A percentile compares a stretch with the other conserved stretches of the same genome.
These are phyloP conservation scores for Lachancea sp. DNA, from an alignment of 805 yeast genomes.

Conservation along the genomic window DNA sequence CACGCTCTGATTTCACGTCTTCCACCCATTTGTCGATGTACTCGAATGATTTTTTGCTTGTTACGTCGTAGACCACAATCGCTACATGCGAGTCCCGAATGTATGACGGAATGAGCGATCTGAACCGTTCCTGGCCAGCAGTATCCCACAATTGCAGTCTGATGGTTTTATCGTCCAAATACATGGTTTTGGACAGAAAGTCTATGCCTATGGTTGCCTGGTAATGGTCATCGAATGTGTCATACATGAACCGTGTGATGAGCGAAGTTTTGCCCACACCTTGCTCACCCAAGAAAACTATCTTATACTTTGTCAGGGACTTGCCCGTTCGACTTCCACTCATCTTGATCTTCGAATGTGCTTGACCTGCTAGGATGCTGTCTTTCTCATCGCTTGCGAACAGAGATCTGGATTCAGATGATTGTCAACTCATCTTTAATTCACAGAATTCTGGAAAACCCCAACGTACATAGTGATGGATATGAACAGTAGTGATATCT, in stretches of 20 bases:
- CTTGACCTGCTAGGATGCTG: background rate
- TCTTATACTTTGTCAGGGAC: conserved; percentile 60
- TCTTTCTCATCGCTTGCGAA: background rate
- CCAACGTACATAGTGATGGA: background rate
- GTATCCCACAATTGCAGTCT: conserved; percentile 97
- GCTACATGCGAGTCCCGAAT: conserved; percentile 97
- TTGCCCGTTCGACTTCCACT: conserved; percentile 21
- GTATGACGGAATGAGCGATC: conserved; percentile 91
- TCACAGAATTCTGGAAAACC: no score
- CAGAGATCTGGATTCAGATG: background rate
- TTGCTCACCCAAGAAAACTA: conserved; percentile 94
- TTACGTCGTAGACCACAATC: conserved; percentile 89
- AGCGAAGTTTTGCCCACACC: conserved; percentile 95
- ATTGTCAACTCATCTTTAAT: no score
- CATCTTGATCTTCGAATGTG: conserved; percentile 1
- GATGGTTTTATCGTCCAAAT: conserved; percentile 90
- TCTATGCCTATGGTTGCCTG: conserved; percentile 95
- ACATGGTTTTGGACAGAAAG: conserved; percentile 90
- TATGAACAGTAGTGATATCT: background rate
- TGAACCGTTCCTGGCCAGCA: conserved; percentile 93
- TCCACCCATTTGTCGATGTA: conserved; percentile 88
- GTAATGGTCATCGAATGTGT: conserved; percentile 92
- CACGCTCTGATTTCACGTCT: conserved; percentile 90
- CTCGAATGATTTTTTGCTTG: conserved; percentile 77
- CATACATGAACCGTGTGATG: conserved; percentile 97